Conservation (phyloP, 2,329 filamentous ascomycete species). For the Beauveria scarabaeidicola region DNA sequence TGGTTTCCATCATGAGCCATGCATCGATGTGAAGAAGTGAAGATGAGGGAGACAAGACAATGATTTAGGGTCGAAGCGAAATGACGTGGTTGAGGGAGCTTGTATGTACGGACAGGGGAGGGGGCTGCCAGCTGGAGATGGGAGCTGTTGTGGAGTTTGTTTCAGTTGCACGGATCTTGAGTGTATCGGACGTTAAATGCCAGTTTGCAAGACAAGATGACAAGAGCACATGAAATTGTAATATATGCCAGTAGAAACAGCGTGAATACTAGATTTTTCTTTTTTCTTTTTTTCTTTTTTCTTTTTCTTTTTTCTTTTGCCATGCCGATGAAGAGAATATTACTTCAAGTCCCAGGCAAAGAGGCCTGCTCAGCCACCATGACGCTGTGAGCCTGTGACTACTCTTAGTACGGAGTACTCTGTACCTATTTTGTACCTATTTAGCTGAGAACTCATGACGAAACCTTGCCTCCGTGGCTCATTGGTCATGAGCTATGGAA, state of each 20-base stretch:
- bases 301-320: neutral
- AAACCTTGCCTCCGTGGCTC: neutral
- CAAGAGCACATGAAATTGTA: no score
- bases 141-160: slow-evolving; percentile 8
- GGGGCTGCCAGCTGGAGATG: neutral
- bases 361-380: neutral
- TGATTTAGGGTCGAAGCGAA: neutral
- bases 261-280: neutral
- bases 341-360: neutral
- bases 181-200: no score
- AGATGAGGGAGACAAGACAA: neutral
- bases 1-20: neutral
- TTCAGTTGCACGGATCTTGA: neutral
- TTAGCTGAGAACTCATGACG: no score
- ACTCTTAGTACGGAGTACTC: no score
- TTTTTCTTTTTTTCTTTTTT: neutral
- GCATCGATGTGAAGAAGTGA: neutral
- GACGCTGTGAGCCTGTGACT: no score
- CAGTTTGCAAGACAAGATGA: neutral
- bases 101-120: neutral
- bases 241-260: no score
- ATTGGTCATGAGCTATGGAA: no score
- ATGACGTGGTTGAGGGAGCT: slow-evolving; percentile 6
- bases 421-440: no score
- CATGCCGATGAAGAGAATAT: neutral